A percentile compares a stretch with the other conserved stretches of the same genome.
These are phyloP conservation scores for Cercospora berteroae DNA, from an alignment of 2,329 filamentous ascomycete genomes.

Conservation along the genomic window DNA sequence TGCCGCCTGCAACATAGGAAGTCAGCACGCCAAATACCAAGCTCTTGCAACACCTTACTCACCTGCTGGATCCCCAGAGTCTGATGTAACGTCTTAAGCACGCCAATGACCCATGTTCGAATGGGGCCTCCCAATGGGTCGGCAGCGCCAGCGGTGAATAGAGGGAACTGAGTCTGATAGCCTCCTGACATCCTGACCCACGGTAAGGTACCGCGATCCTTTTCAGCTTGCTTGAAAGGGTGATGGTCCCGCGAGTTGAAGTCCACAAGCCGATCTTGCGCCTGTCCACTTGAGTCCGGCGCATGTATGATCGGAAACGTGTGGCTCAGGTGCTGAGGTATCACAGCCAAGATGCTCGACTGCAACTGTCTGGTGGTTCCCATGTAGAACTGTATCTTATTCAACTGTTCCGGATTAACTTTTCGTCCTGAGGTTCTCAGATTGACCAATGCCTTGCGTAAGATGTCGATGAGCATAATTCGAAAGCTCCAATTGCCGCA, in stretches of 20 bases:
- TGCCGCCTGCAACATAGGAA: constrained; percentile 7
- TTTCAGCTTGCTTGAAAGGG: constrained; percentile 14
- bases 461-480: constrained; percentile 19
- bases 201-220: constrained; percentile 9
- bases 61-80: constrained; percentile 16
- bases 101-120: constrained; percentile 14
- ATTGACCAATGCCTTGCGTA: constrained; percentile 16
- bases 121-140: constrained; percentile 18
- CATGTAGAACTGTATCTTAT: constrained; percentile 11
- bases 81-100: constrained; percentile 14
- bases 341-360: constrained; percentile 15
- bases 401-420: constrained; percentile 8
- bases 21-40: not conserved
- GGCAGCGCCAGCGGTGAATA: constrained; percentile 19
- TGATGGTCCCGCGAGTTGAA: constrained; percentile 15
- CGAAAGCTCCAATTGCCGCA: constrained; percentile 19
- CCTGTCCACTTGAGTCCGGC: not conserved
- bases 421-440: constrained; percentile 4
- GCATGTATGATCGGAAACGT: constrained; percentile 11
- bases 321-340: constrained; percentile 17
- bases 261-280: constrained; percentile 1
- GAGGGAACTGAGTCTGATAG: constrained; percentile 17
- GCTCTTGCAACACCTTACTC: not conserved
- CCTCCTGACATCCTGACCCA: constrained; percentile 21
- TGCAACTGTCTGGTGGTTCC: constrained; percentile 14